Base-by-base conservation (phyloP, 2,329 filamentous ascomycete species). In the Orbilia oligospora region DNA sequence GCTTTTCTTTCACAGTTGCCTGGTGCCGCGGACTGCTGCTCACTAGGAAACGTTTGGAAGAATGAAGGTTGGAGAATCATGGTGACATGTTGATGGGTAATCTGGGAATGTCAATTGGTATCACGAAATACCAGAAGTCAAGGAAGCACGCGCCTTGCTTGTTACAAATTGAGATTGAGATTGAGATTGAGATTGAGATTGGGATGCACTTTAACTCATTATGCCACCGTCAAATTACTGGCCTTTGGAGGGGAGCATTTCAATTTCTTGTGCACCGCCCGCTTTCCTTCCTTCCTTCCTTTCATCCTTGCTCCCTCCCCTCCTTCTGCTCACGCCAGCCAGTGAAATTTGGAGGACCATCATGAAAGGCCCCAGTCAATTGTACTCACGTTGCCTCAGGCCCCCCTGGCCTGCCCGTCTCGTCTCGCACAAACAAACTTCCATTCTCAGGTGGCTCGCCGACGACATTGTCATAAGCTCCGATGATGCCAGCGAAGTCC, bases 51-150 rank as follows among this genome's bases (percentile, higher is more conserved):
- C 46, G 41, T 65, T 36, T 36, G 5, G 55, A 64, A 69, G 64
- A 75, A 75, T 75, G 71, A 75, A 75, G 71, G 63, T 69, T 75
- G 71, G 55, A 75, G 53, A 69, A 53, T 49, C 64, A 41, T 30
- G 48, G 27, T 38, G 56, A 53, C 66, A 49, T 56, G 27, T 44
- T 53, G 24, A 30, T n/a, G 51, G 33, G 36, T n/a, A 64, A 71
- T 30, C 58, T 30, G 24, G 33, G 70, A 73, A 73, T 67, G 58
- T 48, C 69, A 71, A 65, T 64, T 66, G 51, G 30, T 53, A 41
- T 67, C 64, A 55, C 46, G 64, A 55, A 67, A 55, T 51, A 67
- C 46, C 64, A 67, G 48, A 67, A 41, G 33, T 61, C 16, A 48
- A 49, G 41, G 27, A 65, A 65, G 41, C 61, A 65, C 61, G 61